Conservation (phyloP, 495 filamentous ascomycete genomes). For the Penicillium argentinense region DNA sequence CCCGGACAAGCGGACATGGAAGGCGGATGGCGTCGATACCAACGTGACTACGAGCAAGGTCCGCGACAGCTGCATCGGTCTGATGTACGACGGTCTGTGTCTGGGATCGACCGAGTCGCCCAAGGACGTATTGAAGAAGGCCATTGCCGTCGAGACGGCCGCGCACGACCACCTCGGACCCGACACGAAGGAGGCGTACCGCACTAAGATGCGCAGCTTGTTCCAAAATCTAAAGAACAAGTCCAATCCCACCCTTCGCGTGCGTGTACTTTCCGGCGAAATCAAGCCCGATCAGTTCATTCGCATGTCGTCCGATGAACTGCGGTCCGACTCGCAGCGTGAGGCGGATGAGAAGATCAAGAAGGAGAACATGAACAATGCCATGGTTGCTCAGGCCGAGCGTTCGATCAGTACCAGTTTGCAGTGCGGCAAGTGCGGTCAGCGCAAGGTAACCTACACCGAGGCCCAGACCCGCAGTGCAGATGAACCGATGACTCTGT, state of each 20-base stretch:
- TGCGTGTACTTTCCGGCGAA: slow-evolving; percentile 70
- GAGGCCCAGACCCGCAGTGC: slow-evolving; percentile 95
- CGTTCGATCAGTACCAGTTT: slow-evolving; percentile 80
- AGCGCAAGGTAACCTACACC: slow-evolving; percentile 91
- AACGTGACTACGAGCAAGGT: slow-evolving; percentile 64
- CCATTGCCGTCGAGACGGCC: slow-evolving; percentile 70
- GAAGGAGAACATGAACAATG: slow-evolving; percentile 92
- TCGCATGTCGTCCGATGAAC: slow-evolving; percentile 69
- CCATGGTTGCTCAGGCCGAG: slow-evolving; percentile 57
- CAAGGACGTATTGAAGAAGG: slow-evolving; percentile 63
- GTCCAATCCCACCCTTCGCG: slow-evolving; percentile 73
- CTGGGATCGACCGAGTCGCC: slow-evolving; percentile 43
- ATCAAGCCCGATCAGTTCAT: slow-evolving; percentile 73
- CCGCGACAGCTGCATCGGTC: slow-evolving; percentile 80
- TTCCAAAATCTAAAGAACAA: slow-evolving; percentile 94
- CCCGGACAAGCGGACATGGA: slow-evolving; percentile 74
- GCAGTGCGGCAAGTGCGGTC: slow-evolving; percentile 83
- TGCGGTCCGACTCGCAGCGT: slow-evolving; percentile 71
- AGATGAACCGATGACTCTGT: slow-evolving; percentile 62
- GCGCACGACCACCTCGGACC: slow-evolving; percentile 63
- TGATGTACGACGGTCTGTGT: slow-evolving; percentile 76
- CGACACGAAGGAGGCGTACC: slow-evolving; percentile 71
- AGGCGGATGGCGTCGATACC: slow-evolving; percentile 73
- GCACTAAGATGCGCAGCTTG: slow-evolving; percentile 81
- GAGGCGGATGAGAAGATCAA: slow-evolving; percentile 66